Evolutionary conservation across 352 stramenopile genomes (phyloP).

Genomic region (Phytophthora hibernalis): DNA sequence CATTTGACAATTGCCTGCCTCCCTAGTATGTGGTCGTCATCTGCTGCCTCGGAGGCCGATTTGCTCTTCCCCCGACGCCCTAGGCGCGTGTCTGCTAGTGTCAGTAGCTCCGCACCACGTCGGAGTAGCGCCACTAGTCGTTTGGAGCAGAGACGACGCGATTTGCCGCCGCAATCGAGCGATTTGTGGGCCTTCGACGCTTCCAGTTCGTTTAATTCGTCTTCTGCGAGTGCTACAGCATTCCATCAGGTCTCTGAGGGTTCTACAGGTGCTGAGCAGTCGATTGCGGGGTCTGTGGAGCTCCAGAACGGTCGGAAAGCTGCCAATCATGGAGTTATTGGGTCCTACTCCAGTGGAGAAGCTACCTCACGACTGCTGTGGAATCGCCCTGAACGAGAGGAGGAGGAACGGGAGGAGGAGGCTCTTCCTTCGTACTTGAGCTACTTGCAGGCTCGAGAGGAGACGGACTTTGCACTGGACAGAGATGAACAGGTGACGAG

Average conservation of each 20-base stretch:
- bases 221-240: not conserved
- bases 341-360: conserved; percentile 39
- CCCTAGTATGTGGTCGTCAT: conserved; percentile 27
- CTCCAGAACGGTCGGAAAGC: conserved; percentile 10
- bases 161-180: conserved; percentile 28
- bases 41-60: conserved; percentile 14
- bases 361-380: conserved; percentile 51
- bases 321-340: conserved; percentile 49
- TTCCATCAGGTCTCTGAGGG: not conserved
- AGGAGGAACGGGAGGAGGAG: conserved; percentile 78
- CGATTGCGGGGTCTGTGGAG: conserved; percentile 14
- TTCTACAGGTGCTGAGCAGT: conserved; percentile 4
- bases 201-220: conserved; percentile 14
- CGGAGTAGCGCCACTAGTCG: conserved; percentile 32
- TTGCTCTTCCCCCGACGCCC: conserved; percentile 35
- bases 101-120: not conserved
- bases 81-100: conserved; percentile 2
- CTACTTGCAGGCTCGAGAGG: conserved; percentile 66
- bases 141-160: conserved; percentile 35
- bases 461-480: conserved; percentile 1
- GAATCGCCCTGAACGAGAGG: conserved; percentile 63
- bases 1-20: not conserved
- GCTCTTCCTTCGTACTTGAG: conserved; percentile 76
- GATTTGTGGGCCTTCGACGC: conserved; percentile 35
- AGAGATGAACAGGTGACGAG: conserved; percentile 36